Conservation (phyloP, 495 filamentous ascomycete species). For the Penicillium arizonense region DNA sequence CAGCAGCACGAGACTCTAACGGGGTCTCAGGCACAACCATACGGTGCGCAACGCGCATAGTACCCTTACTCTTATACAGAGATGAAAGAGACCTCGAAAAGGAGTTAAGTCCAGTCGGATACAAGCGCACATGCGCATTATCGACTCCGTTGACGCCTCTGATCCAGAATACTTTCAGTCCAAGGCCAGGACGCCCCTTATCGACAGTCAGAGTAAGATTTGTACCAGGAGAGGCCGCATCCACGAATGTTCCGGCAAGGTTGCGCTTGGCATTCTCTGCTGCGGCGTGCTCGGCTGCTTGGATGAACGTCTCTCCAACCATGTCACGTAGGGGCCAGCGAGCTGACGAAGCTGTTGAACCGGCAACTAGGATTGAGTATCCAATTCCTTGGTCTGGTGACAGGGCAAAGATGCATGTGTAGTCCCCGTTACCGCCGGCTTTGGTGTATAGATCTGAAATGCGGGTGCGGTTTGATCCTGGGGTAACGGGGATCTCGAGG, state of each 20-base stretch:
- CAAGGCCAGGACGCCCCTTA: neutral
- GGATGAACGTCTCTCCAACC: slow-evolving; percentile 6
- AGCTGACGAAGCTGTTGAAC: slow-evolving; percentile 1
- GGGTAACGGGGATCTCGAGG: slow-evolving; percentile 8
- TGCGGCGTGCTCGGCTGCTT: slow-evolving; percentile 1
- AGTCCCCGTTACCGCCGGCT: slow-evolving; percentile 10
- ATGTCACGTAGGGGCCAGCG: slow-evolving; percentile 7
- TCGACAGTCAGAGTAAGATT: slow-evolving; percentile 7
- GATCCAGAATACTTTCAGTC: neutral
- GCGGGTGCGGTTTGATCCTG: slow-evolving; percentile 13
- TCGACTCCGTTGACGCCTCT: neutral
- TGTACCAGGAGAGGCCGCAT: neutral
- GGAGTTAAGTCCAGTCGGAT: slow-evolving; percentile 5
- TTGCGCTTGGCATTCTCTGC: slow-evolving; percentile 2
- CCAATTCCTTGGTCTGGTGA: slow-evolving; percentile 18
- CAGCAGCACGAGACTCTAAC: slow-evolving; percentile 7
- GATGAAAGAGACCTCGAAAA: slow-evolving; percentile 4
- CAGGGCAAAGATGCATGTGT: slow-evolving; percentile 12
- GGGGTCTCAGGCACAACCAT: neutral
- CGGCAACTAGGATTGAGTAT: slow-evolving; percentile 5
- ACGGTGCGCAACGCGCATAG: neutral
- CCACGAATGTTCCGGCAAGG: slow-evolving; percentile 7
- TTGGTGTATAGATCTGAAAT: slow-evolving; percentile 16
- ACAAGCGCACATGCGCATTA: neutral
- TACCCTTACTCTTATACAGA: slow-evolving; percentile 1